A percentile compares a stretch with the other conserved stretches of the same genome.
phyloP scores from a whole-genome alignment of 192 early-diverging fungal genomes.

The Mortierella claussenii region DNA sequence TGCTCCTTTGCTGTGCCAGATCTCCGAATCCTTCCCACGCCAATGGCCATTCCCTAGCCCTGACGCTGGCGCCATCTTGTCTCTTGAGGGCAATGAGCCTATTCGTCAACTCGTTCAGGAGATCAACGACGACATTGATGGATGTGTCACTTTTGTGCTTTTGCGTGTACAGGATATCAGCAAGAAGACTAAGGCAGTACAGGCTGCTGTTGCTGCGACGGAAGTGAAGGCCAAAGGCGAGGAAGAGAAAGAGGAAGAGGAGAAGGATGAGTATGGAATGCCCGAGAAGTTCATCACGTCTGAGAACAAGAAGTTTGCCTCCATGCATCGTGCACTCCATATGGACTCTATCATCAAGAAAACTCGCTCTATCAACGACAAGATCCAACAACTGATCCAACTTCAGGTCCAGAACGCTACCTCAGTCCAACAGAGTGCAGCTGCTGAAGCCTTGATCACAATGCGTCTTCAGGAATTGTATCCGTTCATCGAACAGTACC shows the following conservation, averaged over 20 bases:
- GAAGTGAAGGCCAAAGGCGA: conserved; percentile 56
- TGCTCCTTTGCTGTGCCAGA: conserved; percentile 52
- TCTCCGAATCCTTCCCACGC: conserved; percentile 45
- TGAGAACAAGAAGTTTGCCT: conserved; percentile 52
- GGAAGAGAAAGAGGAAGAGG: conserved; percentile 54
- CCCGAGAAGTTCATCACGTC: conserved; percentile 56
- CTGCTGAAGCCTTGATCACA: conserved; percentile 47
- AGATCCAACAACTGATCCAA: conserved; percentile 22
- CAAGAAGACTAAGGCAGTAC: conserved; percentile 22
- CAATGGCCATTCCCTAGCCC: conserved; percentile 10
- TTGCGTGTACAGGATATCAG: conserved; percentile 46
- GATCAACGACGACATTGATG: conserved; percentile 44
- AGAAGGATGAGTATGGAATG: conserved; percentile 58
- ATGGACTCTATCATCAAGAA: conserved; percentile 54
- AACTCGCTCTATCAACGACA: conserved; percentile 42
- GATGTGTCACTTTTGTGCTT: conserved; percentile 42
- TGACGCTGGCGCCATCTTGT: background rate
- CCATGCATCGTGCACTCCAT: conserved; percentile 38
- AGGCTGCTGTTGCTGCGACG: conserved; percentile 44
- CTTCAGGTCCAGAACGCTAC: conserved; percentile 4
- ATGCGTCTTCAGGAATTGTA: conserved; percentile 57
- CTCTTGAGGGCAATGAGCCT: conserved; percentile 25
- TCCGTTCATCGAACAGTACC: conserved; percentile 72
- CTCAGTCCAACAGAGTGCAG: conserved; percentile 9
- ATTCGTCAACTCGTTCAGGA: conserved; percentile 35